Conservation (phyloP, 169 alveolate species). For the Blepharisma undulans region DNA sequence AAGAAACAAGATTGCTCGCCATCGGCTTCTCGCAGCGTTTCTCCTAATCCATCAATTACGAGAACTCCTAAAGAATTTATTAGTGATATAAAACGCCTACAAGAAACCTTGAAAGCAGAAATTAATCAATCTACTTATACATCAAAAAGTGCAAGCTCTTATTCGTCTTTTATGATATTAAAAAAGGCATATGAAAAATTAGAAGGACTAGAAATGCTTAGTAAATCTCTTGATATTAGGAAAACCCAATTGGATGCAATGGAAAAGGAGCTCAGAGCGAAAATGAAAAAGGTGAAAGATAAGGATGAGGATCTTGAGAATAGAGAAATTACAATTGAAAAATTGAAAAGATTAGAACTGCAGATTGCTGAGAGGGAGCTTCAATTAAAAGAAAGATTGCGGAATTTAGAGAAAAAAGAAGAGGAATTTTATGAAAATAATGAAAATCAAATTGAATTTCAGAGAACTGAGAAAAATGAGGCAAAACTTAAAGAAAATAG, state of each 20-base stretch:
- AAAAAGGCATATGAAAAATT: neutral
- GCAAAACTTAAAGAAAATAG: neutral
- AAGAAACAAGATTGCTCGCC: neutral
- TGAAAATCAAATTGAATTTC: neutral
- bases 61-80: neutral
- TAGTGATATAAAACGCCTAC: neutral
- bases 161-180: neutral
- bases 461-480: neutral
- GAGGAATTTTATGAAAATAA: neutral
- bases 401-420: neutral
- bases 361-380: neutral
- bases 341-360: neutral
- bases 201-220: neutral
- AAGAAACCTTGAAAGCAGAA: neutral
- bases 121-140: neutral
- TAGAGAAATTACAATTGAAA: neutral
- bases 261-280: neutral
- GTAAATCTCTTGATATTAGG: neutral
- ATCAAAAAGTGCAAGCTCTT: neutral
- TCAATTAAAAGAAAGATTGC: neutral
- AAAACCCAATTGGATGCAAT: neutral
- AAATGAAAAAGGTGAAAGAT: neutral
- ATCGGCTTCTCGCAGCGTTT: neutral
- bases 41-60: neutral
- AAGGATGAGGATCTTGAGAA: neutral